Evolutionary conservation across 2,329 filamentous ascomycete species (phyloP), one percentile per base, ranked within the genome.

Genomic region (Dactylonectria macrodidyma): DNA sequence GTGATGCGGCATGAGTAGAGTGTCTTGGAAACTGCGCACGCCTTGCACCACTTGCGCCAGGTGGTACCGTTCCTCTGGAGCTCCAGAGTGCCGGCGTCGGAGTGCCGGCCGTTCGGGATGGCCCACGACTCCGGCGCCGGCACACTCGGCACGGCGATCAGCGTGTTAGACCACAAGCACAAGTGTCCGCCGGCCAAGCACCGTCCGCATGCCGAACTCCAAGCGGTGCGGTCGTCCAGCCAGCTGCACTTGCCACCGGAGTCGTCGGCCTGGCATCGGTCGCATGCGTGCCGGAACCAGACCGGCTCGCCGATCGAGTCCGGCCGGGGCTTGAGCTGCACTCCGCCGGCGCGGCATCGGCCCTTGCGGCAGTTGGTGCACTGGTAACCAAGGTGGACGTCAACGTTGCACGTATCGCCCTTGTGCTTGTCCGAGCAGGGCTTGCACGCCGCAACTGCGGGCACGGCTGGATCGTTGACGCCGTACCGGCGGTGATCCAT

Each of bases 231-330:
- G 51, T 70, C 47, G 2, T 11, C 44, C 26, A 73, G 36, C 73
- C 73, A 74, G 41, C 59, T 48, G 14, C 73, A 74, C 24, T 47
- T 2, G 24, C 34, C 11, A 1, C 41, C 2, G 5, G 19, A 30
- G 16, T 65, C 56, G 26, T 33, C 54, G 30, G 33, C 7, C 3
- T 26, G 12, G 34, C 73, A 74, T 7, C 66, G 69, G 36, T 74
- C 71, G 19, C 73, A 74, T 11, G 66, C 52, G 24, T 71, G 73
- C 12, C 73, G 71, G 26, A 57, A 72, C 73, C 73, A 74, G 4
- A 62, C 51, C 34, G n/a, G 51, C 51, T 36, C 51, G 51, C 51
- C 33, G 51, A 36, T 9, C n/a, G 3, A 5, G 3, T 12, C 7
- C 33, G 51, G 51, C n/a, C 51, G 51, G n/a, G 33, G 5, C 33